phyloP scores from a whole-genome alignment of 768 basidiomycete genomes.

The Podaxis pistillaris region DNA sequence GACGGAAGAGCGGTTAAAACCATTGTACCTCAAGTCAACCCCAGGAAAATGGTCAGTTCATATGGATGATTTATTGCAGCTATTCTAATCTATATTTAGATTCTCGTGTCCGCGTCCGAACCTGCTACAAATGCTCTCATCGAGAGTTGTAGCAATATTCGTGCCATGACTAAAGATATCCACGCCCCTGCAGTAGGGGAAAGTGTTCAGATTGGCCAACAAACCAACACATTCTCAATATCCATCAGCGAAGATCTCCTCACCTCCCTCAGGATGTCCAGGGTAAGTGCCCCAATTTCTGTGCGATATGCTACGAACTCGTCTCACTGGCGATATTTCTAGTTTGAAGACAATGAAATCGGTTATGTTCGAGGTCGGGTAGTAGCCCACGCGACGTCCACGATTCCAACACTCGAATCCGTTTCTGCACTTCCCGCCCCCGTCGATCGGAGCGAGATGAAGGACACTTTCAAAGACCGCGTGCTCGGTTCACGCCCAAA shows the following conservation, averaged over 20 bases:
- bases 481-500: constrained; percentile 66
- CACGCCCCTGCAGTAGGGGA: constrained; percentile 78
- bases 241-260: constrained; percentile 90
- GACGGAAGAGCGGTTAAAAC: constrained; percentile 97
- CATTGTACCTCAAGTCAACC: constrained; percentile 94
- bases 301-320: background rate
- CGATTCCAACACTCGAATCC: constrained; percentile 85
- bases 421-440: constrained; percentile 31
- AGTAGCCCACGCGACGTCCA: constrained; percentile 79
- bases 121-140: constrained; percentile 71
- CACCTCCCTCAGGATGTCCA: constrained; percentile 77
- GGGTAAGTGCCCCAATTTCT: constrained; percentile 50
- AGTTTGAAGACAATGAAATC: constrained; percentile 99
- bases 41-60: constrained; percentile 81
- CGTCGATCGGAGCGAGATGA: constrained; percentile 22
- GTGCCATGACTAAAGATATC: constrained; percentile 91
- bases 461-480: constrained; percentile 31
- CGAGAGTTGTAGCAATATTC: constrained; percentile 77
- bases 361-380: constrained; percentile 91
- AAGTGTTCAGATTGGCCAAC: constrained; percentile 88
- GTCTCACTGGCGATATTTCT: constrained; percentile 7
- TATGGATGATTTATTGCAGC: background rate
- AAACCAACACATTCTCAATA: constrained; percentile 92
- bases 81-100: constrained; percentile 44
- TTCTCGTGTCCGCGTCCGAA: constrained; percentile 79